A percentile compares a stretch with the other conserved stretches of the same genome.
phyloP scores from a whole-genome alignment of 768 basidiomycete species.

The Termitomyces sp. region DNA sequence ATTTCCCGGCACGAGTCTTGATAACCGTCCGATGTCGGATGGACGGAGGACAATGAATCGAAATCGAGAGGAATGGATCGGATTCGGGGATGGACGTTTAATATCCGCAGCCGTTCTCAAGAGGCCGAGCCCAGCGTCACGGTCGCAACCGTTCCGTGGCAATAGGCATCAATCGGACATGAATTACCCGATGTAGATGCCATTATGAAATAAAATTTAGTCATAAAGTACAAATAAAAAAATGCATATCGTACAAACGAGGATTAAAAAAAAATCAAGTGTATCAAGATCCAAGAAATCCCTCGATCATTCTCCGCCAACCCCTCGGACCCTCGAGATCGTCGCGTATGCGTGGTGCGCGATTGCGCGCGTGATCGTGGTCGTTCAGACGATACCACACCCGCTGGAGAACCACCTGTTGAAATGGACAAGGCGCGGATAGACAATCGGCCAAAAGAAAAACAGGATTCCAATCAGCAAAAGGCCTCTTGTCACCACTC shows the following conservation, averaged over 20 bases:
- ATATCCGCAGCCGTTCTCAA: background rate
- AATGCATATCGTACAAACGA: background rate
- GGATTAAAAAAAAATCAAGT: too few species aligned
- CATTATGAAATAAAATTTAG: background rate
- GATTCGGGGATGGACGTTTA: background rate
- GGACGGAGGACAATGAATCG: too few species aligned
- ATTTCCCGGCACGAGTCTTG: too few species aligned
- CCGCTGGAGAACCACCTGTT: slow-evolving; percentile 74
- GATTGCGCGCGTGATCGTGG: background rate
- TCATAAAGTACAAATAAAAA: background rate
- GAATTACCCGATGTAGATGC: too few species aligned
- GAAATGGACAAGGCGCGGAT: background rate
- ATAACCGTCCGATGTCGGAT: too few species aligned
- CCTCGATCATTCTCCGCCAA: too few species aligned
- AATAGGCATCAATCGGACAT: background rate
- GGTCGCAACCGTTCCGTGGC: too few species aligned
- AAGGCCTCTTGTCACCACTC: slow-evolving; percentile 16
- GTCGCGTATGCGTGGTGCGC: too few species aligned
- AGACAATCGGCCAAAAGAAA: slow-evolving; percentile 15
- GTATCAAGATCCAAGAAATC: too few species aligned
- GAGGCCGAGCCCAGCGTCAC: too few species aligned
- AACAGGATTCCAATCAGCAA: slow-evolving; percentile 26
- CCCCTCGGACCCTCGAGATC: too few species aligned
- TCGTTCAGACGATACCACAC: slow-evolving; percentile 43
- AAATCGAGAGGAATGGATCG: too few species aligned